These are phyloP conservation scores for Jatropha multifida DNA, from an alignment of 441 rosid species.

Conservation along the genomic window DNA sequence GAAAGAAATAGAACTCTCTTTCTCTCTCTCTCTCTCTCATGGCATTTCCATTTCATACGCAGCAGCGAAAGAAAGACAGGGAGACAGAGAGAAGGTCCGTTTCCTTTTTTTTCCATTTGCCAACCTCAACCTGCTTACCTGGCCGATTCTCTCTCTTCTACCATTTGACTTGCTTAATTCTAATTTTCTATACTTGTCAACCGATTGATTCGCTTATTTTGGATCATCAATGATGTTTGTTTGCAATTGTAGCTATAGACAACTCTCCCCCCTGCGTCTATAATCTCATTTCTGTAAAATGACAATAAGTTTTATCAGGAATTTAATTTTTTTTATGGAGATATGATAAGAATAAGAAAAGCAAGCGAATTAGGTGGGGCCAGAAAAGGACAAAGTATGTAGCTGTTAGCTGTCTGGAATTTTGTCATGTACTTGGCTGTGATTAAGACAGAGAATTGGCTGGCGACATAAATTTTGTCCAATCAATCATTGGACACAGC, in stretches of 20 bases:
- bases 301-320: too few species aligned
- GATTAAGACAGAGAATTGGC: background rate
- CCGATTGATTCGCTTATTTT: background rate
- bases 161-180: background rate
- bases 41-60: background rate
- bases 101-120: slow-evolving; percentile 3
- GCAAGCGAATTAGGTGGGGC: background rate
- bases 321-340: too few species aligned
- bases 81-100: background rate
- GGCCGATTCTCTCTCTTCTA: slow-evolving; percentile 4
- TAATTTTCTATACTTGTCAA: background rate
- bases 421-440: background rate
- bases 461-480: slow-evolving; percentile 15
- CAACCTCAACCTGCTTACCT: background rate
- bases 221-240: too few species aligned
- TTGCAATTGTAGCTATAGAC: too few species aligned
- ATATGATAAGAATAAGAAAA: too few species aligned
- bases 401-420: background rate
- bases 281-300: too few species aligned
- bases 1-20: too few species aligned
- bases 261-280: too few species aligned
- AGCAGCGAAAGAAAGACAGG: background rate
- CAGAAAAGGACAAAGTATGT: background rate
- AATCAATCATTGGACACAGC: background rate
- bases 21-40: background rate